Conservation (phyloP, 805 yeast species). For the Metschnikowia proteae region DNA sequence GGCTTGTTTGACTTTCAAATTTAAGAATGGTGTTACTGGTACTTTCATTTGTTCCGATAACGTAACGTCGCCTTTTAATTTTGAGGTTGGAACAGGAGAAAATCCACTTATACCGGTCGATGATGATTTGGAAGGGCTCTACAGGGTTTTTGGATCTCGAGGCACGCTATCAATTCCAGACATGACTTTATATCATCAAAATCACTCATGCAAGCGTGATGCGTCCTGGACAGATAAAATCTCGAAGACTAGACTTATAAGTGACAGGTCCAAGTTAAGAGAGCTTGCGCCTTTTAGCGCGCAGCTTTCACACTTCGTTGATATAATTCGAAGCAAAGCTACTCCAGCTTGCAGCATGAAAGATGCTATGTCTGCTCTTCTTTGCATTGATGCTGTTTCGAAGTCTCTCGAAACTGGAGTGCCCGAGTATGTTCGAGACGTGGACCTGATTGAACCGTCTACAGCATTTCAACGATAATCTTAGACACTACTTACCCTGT, state of each 20-base stretch:
- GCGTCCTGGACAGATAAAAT: constrained; percentile 26
- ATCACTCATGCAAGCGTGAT: constrained; percentile 7
- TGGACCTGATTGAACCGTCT: constrained; percentile 18
- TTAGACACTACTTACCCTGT: not conserved
- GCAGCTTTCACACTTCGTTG: constrained; percentile 37
- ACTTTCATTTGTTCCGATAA: constrained; percentile 42
- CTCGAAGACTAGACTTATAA: constrained; percentile 12
- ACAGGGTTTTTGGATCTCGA: constrained; percentile 35
- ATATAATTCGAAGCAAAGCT: constrained; percentile 27
- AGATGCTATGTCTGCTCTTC: constrained; percentile 36
- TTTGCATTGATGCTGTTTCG: constrained; percentile 35
- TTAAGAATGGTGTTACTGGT: constrained; percentile 37
- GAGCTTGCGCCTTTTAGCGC: constrained; percentile 32
- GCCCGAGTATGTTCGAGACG: constrained; percentile 28
- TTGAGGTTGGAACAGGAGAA: constrained; percentile 43
- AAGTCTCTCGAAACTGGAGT: constrained; percentile 32
- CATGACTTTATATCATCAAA: constrained; percentile 34
- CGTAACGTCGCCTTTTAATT: constrained; percentile 39
- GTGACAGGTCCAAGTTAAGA: constrained; percentile 14
- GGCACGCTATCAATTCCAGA: constrained; percentile 42
- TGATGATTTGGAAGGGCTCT: constrained; percentile 31
- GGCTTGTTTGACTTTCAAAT: constrained; percentile 37
- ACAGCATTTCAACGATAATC: not conserved
- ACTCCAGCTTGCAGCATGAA: constrained; percentile 32
- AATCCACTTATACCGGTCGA: constrained; percentile 38